Base-by-base conservation (phyloP, 345 rosid species). In the Viola odorata region DNA sequence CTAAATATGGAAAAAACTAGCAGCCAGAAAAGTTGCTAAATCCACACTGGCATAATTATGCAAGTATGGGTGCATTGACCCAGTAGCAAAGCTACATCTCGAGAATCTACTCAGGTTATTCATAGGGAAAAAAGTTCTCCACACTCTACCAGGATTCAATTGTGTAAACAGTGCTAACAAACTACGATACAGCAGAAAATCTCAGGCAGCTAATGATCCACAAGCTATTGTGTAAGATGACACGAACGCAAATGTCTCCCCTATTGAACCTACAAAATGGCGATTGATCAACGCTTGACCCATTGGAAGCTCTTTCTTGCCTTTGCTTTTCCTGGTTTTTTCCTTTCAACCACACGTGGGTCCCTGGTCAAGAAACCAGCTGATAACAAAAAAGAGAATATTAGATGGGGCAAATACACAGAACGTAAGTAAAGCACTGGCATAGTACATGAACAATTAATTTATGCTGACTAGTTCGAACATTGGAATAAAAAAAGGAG, bases 231-330 rank as follows among this genome's bases (percentile, higher is more conserved):
- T 3, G 5, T 12, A n/a, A 14, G 7, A 7, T 10, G 8, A 37
- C 12, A 8, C 8, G 23, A n/a, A 10, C 15, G 23, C 5, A 17
- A 32, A 15, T n/a, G 45, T 3, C 37, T 48, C 32, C 13, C 38
- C 12, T 13, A 61, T 47, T 17, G 23, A 17, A 3, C 12, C 36
- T 48, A 7, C 41, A 55, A 49, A n/a, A 45, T 8, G 3, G 15
- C 44, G 44, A n/a, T 17, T 57, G 75, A 74, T 83, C 79, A 92
- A 75, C 99, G 99, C 75, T 94, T 90, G 79, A 86, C 96, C 99
- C 96, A 94, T 73, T 87, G 96, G 78, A 84, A 94, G 80, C 99
- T 90, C 84, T 94, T 94, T 72, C 97, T 94, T 50, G 99, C 99
- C 77, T 94, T 94, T 1, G 97, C 97, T 72, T 82, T 90, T 53